Conservation (phyloP, 306 rosid genomes). For the Pterocarpus macrocarpus region DNA sequence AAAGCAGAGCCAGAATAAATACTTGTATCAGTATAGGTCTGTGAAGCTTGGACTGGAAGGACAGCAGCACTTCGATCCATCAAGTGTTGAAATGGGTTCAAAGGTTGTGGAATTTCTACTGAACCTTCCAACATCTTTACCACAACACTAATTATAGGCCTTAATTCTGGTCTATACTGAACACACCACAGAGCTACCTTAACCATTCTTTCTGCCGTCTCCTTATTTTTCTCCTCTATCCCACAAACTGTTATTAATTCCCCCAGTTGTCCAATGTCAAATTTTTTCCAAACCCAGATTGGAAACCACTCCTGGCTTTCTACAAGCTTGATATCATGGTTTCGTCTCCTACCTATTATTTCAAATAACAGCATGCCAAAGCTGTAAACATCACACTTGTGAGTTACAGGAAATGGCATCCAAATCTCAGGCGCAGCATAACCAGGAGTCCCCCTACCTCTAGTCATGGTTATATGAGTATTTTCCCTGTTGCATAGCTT, state of each 20-base stretch:
- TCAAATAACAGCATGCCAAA: constrained; percentile 67
- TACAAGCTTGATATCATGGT: constrained; percentile 35
- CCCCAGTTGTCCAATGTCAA: constrained; percentile 35
- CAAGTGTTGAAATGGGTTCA: constrained; percentile 56
- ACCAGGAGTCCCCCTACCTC: constrained; percentile 67
- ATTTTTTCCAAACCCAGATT: constrained; percentile 53
- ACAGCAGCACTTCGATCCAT: not conserved
- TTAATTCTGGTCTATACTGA: constrained; percentile 56
- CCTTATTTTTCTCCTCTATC: constrained; percentile 51
- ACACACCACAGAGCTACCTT: constrained; percentile 62
- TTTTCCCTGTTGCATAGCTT: constrained; percentile 55
- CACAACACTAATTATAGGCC: constrained; percentile 62
- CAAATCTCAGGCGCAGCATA: constrained; percentile 67
- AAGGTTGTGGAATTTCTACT: constrained; percentile 51
- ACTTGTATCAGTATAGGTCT: constrained; percentile 5
- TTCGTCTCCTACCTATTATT: constrained; percentile 59
- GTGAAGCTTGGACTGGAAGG: constrained; percentile 9
- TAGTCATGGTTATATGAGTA: constrained; percentile 55
- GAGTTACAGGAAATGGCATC: constrained; percentile 59
- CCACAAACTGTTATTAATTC: constrained; percentile 44
- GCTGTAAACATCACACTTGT: constrained; percentile 67
- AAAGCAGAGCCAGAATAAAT: constrained; percentile 18
- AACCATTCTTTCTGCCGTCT: constrained; percentile 51
- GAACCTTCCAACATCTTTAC: constrained; percentile 72
- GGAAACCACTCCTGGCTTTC: constrained; percentile 65